Base-by-base conservation (phyloP, 2,329 filamentous ascomycete species). In the Periconia macrospinosa region DNA sequence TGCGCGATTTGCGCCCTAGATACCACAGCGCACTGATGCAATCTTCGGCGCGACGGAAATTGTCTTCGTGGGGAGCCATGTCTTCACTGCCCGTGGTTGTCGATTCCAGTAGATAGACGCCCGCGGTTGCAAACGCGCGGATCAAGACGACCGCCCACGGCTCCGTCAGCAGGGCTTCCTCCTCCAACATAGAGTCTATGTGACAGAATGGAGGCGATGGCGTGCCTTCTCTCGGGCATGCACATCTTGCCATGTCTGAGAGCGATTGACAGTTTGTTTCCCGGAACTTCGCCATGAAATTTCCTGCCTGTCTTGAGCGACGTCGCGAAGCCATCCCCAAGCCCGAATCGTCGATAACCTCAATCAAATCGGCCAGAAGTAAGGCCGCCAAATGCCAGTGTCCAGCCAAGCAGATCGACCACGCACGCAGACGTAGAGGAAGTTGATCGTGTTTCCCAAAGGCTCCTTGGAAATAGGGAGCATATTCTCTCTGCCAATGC, bases 351-450 rank as follows among this genome's bases (percentile, higher is more conserved):
- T 85, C 83, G 19, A 84, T 76, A 23, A 75, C 66, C 45, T 81
- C 79, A 13, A 86, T 71, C 3, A 80, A 65, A 52, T 86, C 83
- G 33, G 82, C 80, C 5, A 86, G 69, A 20, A 85, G 72, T 41
- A 86, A 76, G 0, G 78, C 76, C 2, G 78, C 83, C 2, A 85
- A 77, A 57, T 85, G 81, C 79, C 83, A 86, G 57, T 86, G 84
- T 0, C 79, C 81, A 0, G 78, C 73, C 20, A 86, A 76, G 49
- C 83, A 80, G 14, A 84, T 76, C 55, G 84, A 85, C 83, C 83
- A 86, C 41, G 82, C 83, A 60, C 83, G 82, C 5, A 86, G 77
- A 14, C 80, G 80, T 11, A 78, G 62, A 1, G 82, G 81, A 1
- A 86, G 75, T 1, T 67, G 61, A 30, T 80, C 74, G 54, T 83